Evolutionary conservation across 2,329 filamentous ascomycete genomes (phyloP).

Genomic region (Colletotrichum agaves): DNA sequence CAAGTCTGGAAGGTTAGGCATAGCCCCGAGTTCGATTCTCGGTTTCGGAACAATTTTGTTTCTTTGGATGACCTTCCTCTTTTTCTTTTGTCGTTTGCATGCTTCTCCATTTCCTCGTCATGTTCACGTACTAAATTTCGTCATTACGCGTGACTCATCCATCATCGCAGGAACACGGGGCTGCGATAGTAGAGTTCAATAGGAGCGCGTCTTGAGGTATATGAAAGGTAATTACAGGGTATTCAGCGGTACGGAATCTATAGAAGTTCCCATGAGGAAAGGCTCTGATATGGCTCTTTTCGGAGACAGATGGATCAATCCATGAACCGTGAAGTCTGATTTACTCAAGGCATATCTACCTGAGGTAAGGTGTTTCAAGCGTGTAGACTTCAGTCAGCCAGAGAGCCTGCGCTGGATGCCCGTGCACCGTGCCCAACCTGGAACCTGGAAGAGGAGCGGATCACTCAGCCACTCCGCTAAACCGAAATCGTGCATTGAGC

Average conservation of each 20-base stretch:
- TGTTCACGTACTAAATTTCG: neutral
- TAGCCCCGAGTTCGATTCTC: constrained; percentile 38
- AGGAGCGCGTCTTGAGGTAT: neutral
- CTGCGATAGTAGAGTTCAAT: neutral
- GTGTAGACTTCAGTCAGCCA: neutral
- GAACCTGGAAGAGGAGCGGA: constrained; percentile 22
- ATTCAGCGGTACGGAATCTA: too few species aligned
- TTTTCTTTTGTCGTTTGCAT: neutral
- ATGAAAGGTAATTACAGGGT: constrained; percentile 6
- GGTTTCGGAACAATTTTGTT: constrained; percentile 25
- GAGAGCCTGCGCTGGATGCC: neutral
- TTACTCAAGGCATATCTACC: too few species aligned
- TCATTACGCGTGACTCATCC: neutral
- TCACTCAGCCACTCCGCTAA: constrained; percentile 35
- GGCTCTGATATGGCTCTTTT: too few species aligned
- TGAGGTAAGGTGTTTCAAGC: too few species aligned
- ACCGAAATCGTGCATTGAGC: constrained; percentile 4
- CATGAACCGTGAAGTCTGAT: too few species aligned
- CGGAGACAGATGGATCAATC: too few species aligned
- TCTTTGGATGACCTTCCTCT: too few species aligned
- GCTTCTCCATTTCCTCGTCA: neutral
- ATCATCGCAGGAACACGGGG: neutral
- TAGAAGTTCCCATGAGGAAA: too few species aligned
- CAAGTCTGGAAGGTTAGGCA: neutral
- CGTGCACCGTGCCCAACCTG: neutral